phyloP scores from a whole-genome alignment of 371 early-diverging fungal species.

The Phascolomyces articulosus region DNA sequence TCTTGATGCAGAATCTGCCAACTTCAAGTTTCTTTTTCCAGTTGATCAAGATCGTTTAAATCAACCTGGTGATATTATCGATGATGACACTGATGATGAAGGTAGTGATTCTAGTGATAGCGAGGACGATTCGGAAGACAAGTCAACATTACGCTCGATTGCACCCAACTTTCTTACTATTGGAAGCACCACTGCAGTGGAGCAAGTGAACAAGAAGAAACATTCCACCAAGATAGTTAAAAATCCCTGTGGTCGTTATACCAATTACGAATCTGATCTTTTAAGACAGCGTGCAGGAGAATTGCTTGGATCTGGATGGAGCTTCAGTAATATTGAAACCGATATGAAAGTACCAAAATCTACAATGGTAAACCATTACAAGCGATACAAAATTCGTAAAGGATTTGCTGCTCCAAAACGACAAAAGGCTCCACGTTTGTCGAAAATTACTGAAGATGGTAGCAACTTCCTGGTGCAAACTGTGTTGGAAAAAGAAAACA shows the following conservation, averaged over 20 bases:
- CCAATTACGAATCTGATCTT: neutral
- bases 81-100: neutral
- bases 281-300: neutral
- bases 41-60: neutral
- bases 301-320: too few relatives aligned
- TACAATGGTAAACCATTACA: neutral
- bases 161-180: neutral
- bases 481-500: neutral
- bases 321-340: neutral
- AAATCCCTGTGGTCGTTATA: too few relatives aligned
- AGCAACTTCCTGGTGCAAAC: neutral
- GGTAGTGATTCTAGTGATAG: neutral
- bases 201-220: too few relatives aligned
- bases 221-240: too few relatives aligned
- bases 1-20: neutral
- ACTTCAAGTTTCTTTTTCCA: neutral
- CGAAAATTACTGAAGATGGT: neutral
- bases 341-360: neutral
- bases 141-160: neutral
- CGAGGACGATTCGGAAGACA: neutral
- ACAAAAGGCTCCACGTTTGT: neutral
- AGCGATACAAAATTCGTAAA: neutral
- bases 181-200: neutral
- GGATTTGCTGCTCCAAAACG: neutral
- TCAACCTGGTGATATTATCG: neutral